Conservation (phyloP, 2,329 filamentous ascomycete genomes). For the Botryotinia narcissicola region DNA sequence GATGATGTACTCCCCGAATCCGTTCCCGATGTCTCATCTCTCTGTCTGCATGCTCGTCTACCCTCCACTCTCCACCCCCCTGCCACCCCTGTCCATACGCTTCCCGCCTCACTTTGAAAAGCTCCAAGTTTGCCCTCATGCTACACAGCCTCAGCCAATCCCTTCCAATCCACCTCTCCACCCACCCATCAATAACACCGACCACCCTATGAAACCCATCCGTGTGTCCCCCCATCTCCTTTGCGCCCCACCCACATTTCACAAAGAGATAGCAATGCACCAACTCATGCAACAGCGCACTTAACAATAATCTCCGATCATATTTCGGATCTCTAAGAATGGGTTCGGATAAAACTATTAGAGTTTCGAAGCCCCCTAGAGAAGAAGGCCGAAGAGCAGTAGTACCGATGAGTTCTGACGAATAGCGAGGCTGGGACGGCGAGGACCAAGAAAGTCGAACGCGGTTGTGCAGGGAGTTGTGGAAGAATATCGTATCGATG, state of each 20-base stretch:
- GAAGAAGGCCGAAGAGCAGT: slow-evolving; percentile 52
- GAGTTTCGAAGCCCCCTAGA: slow-evolving; percentile 56
- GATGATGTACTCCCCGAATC: not conserved
- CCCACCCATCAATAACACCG: slow-evolving; percentile 59
- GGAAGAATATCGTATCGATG: slow-evolving; percentile 63
- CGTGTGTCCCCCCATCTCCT: slow-evolving; percentile 58
- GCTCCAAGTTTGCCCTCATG: slow-evolving; percentile 60
- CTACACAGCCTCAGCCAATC: slow-evolving; percentile 55
- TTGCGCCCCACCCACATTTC: slow-evolving; percentile 56
- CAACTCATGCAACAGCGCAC: slow-evolving; percentile 64
- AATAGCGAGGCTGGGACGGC: slow-evolving; percentile 47
- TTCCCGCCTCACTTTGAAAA: slow-evolving; percentile 42
- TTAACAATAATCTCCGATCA: slow-evolving; percentile 59
- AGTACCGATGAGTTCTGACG: slow-evolving; percentile 58
- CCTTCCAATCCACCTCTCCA: slow-evolving; percentile 47
- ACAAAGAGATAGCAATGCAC: slow-evolving; percentile 67
- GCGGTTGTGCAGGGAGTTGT: slow-evolving; percentile 52
- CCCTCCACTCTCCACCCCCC: not conserved
- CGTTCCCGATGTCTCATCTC: not conserved
- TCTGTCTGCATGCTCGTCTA: not conserved
- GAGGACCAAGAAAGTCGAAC: slow-evolving; percentile 61
- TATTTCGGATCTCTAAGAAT: slow-evolving; percentile 53
- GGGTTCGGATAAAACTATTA: slow-evolving; percentile 59
- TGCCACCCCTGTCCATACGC: not conserved
- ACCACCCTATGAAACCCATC: slow-evolving; percentile 59